Base-by-base conservation (phyloP, 257 asterid species). In the Forsythia suspensa region DNA sequence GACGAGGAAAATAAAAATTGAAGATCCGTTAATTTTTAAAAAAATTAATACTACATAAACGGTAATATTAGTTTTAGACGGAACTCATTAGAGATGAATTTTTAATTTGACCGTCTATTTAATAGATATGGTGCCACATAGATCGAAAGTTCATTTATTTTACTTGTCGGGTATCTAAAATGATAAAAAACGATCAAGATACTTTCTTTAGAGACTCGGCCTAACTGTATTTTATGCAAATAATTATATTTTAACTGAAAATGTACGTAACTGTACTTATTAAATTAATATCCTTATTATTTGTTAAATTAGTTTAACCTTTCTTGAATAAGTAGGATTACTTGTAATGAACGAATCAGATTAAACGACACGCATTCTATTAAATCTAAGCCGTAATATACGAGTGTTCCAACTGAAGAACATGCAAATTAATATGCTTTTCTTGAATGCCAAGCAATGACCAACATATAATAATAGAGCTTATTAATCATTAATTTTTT, bases 341-440 rank as follows among this genome's bases (percentile, higher is more conserved):
- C 67, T 59, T 59, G 36, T 8, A 20, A 21, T 20, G 12, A 59
- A 3, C 12, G 36, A 59, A 20, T 59, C 65, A 59, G 67, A 59
- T 59, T 59, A 34, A 20, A 1, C 4, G 29, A 73, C 41, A 73
- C 24, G n/a, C 61, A 69, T 71, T 37, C 41, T 41, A 39, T 6
- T 59, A 40, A 3, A 76, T 10, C 76, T 51, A 65, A 77, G 73
- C 55, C 76, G 57, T 21, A 61, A 18, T 41, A 76, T 38, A 37
- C 42, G 42, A 40, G 51, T 37, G 34, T 69, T 74, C 68, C 37
- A 72, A 72, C 73, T 20, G n/a, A 18, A 24, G 73, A 83, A 80
- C 84, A 80, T 80, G 84, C 80, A 37, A 40, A 73, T 83, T 80
- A 78, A 2, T 38, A 10, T 20, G 2, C n/a, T 70, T 41, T 46